Base-by-base conservation (phyloP, 306 rosid species). In the Prunus davidiana region DNA sequence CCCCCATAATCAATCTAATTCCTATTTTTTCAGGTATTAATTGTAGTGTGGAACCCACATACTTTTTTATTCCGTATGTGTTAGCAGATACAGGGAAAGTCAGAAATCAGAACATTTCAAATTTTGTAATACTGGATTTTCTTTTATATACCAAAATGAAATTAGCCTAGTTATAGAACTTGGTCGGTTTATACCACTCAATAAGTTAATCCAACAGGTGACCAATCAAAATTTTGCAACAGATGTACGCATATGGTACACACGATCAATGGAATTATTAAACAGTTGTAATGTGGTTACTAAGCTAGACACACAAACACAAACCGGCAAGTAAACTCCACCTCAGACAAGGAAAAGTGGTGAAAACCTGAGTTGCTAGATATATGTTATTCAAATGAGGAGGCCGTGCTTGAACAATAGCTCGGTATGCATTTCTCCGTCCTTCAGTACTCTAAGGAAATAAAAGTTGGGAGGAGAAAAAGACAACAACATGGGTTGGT, bases 331-430 rank as follows among this genome's bases (percentile, higher is more conserved):
- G 24, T 55, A 61, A 18, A 22, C 49, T 54, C 64, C 50, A 70
- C 45, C 28, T 16, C 50, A 32, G n/a, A 56, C 27, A 25, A 25
- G 18, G 63, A 72, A 52, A 62, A 50, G 69, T 15, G 67, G 77
- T 32, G 74, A 74, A 67, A 82, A 91, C 99, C 97, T 92, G 99
- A 57, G 97, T 95, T 64, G 98, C 98, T 73, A 92, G 87, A 88
- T 92, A 88, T 73, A 95, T 90, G 67, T 95, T 91, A 85, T 87
- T 92, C 75, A 92, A 73, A 92, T 95, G 91, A 66, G 92, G 93
- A 76, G 97, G 98, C 61, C 83, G 93, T 27, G 92, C 88, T 73
- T 92, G 99, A 64, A 95, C 97, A 86, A 95, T 91, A 66, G 97
- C 97, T 74, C 94, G 91, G 86, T 95, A 95, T 58, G 97, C 97